Evolutionary conservation across 495 filamentous ascomycete species (phyloP), one percentile per base, ranked within the genome.

Genomic region (Thozetella sp.): DNA sequence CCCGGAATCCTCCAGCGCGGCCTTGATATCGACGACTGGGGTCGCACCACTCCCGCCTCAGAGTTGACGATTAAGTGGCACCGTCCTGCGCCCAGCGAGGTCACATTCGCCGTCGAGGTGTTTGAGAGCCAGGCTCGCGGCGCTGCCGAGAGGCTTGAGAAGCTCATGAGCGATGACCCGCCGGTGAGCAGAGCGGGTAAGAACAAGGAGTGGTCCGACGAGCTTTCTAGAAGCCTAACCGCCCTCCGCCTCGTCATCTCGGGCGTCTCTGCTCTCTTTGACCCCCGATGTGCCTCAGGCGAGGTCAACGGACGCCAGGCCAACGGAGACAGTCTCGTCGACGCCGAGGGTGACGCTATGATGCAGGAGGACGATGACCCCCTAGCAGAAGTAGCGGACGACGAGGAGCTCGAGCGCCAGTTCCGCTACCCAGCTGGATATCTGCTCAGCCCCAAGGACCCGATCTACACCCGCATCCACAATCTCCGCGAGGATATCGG

Each of bases 201-300:
- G 67, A 95, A 94, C 54, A 98, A 98, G 72, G 93, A 96, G 64
- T 99, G 95, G 95, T 97, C 93, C 0, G 95, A 99, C 73, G 96
- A 98, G 72, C 88, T 97, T 26, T 91, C 93, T 2, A 79, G 95
- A 57, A 96, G 96, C 70, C 73, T 99, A 51, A 89, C 92, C 2
- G 89, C 97, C 51, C 76, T 98, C 19, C 83, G 93, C 57, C 82
- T 99, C 30, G 81, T 96, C 25, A 81, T 97, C 54, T 96, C 93
- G 13, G 95, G 95, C 40, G 84, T 97, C 11, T 91, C 93, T 10
- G 85, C 90, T 1, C 81, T 99, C 9, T 98, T 98, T 63, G 92
- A 97, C 60, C 82, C 92, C 2, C 85, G 88, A 58, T 80, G 86
- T 20, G 88, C 89, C 9, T 88, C 88, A 1, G 78, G 75, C 0